A percentile compares a stretch with the other conserved stretches of the same genome.
Evolutionary conservation across 148 eudicot genomes (phyloP).

Genomic region (Amaranthus hypochondriacus): DNA sequence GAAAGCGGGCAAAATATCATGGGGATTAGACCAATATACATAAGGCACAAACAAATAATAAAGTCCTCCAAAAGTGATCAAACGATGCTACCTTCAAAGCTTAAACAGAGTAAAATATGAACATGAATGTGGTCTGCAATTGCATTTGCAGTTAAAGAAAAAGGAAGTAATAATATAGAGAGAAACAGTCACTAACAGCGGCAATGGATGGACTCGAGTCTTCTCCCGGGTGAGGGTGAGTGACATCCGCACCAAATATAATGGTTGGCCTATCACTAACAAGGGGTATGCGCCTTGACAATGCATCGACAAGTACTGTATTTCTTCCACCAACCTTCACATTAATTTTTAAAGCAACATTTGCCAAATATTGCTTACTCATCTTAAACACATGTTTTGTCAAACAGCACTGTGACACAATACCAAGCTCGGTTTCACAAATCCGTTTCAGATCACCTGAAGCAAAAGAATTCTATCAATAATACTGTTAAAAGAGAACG

Average conservation of each 20-base stretch:
- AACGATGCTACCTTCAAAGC: no score
- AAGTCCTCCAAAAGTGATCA: no score
- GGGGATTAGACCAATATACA: no score
- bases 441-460: slow-evolving; percentile 74
- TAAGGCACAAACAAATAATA: no score
- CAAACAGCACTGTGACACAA: slow-evolving; percentile 79
- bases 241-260: slow-evolving; percentile 80
- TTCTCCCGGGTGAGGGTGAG: slow-evolving; percentile 83
- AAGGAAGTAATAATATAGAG: background rate
- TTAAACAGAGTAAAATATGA: background rate
- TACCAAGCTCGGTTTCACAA: slow-evolving; percentile 84
- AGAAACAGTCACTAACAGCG: slow-evolving; percentile 40
- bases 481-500: background rate
- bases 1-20: no score
- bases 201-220: slow-evolving; percentile 83
- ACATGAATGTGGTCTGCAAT: background rate
- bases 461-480: slow-evolving; percentile 6
- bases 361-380: slow-evolving; percentile 67
- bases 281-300: slow-evolving; percentile 57
- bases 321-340: slow-evolving; percentile 81
- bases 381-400: slow-evolving; percentile 63
- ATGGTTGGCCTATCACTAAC: slow-evolving; percentile 69
- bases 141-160: background rate
- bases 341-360: slow-evolving; percentile 64
- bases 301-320: slow-evolving; percentile 63